Percentiles rank a stretch among this genome's conserved stretches.
Evolutionary conservation across 371 early-diverging fungal genomes (phyloP).

Genomic region (Lichtheimia hyalospora): DNA sequence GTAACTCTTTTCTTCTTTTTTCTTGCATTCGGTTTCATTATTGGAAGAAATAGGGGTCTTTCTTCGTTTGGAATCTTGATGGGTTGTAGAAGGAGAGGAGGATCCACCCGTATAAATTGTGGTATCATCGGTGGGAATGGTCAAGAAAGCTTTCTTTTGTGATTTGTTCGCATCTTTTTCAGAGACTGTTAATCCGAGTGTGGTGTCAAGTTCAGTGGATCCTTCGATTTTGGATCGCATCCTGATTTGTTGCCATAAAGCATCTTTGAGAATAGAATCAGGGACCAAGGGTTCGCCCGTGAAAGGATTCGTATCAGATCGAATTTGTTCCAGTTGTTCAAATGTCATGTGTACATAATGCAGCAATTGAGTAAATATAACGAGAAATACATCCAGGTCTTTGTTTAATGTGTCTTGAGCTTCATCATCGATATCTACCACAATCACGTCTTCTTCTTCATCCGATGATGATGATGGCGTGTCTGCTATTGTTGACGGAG

Average conservation of each 20-base stretch:
- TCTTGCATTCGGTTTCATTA: neutral
- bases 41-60: neutral
- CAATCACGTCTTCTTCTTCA: neutral
- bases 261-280: slow-evolving; percentile 40
- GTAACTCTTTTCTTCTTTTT: slow-evolving; percentile 15
- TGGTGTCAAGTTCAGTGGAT: slow-evolving; percentile 35
- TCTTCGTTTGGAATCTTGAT: slow-evolving; percentile 1
- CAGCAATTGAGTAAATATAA: slow-evolving; percentile 37
- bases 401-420: slow-evolving; percentile 3
- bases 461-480: neutral
- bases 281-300: slow-evolving; percentile 35
- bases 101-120: slow-evolving; percentile 52
- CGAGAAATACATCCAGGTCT: slow-evolving; percentile 24
- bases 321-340: slow-evolving; percentile 49
- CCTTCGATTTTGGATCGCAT: slow-evolving; percentile 49
- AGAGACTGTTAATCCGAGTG: slow-evolving; percentile 28
- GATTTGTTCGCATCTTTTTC: neutral
- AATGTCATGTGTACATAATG: slow-evolving; percentile 62
- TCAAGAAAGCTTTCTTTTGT: slow-evolving; percentile 13
- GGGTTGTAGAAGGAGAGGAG: slow-evolving; percentile 23
- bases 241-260: slow-evolving; percentile 56
- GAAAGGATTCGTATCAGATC: slow-evolving; percentile 42
- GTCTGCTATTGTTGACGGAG: slow-evolving; percentile 2
- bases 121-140: slow-evolving; percentile 53
- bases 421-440: slow-evolving; percentile 1